Evolutionary conservation across 2,329 filamentous ascomycete species (phyloP), one percentile per base, ranked within the genome.

Genomic region (Cylindrodendrum hubeiense): DNA sequence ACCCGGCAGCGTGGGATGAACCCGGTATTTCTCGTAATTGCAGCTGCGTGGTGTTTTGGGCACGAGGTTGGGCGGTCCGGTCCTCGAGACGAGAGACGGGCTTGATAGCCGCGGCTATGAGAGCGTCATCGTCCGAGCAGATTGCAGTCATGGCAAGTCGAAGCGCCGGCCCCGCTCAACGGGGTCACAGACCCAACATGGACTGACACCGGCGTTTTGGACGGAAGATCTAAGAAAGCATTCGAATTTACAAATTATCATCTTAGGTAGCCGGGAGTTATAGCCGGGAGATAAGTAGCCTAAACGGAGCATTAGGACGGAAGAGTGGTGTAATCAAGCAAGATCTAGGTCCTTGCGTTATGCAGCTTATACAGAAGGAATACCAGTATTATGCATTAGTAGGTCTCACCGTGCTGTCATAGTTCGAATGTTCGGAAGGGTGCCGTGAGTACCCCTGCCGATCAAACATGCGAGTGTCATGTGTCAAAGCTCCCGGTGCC

Each of bases 141-240:
- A 30, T 33, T 33, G 47, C 47, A 19, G 26, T 15, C 9, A 50
- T 28, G 47, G 47, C 47, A 50, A 22, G n/a, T 50, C 26, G 47
- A 50, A 50, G 47, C 47, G 47, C 47, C 46, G 28, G 44, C 26
- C 47, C 47, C 47, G 47, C 47, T 22, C 28, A 15, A 50, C 28
- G n/a, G 47, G 28, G 19, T 30, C n/a, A 50, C 28, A 33, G 47
- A 22, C 28, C 28, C 19, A 13, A 7, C 47, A 33, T 21, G 47
- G 28, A 50, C 47, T 50, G 47, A 21, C 47, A 15, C n/a, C 12
- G 47, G 17, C 28, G 26, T 21, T 50, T 22, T 5, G n/a, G n/a
- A 28, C 15, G n/a, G 47, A 33, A 22, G 10, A 5, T 21, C n/a
- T 21, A 13, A 13, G 47, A 33, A 33, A 8, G n/a, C 12, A 33